These are phyloP conservation scores for Lasiodiplodia sp. DNA, from an alignment of 2,329 filamentous ascomycete genomes.

Conservation along the genomic window DNA sequence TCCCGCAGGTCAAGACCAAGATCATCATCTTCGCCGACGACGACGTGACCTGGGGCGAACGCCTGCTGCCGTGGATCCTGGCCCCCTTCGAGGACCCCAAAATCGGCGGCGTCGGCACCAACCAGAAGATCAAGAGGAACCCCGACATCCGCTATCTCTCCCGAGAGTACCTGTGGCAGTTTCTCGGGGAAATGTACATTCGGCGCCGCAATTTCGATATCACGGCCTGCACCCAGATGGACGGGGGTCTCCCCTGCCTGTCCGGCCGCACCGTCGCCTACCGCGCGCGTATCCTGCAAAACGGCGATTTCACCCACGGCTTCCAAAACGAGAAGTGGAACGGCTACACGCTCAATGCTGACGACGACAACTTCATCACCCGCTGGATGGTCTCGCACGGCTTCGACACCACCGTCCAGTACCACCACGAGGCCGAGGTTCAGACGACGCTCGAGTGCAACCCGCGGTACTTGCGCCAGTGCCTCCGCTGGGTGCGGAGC, in stretches of 20 bases:
- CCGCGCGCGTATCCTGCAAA: conserved; percentile 84
- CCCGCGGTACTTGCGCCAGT: conserved; percentile 89
- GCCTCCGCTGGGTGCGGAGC: conserved; percentile 92
- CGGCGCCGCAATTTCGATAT: conserved; percentile 96
- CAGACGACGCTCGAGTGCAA: conserved; percentile 93
- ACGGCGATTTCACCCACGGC: conserved; percentile 82
- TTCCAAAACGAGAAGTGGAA: conserved; percentile 93
- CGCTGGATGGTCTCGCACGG: conserved; percentile 91
- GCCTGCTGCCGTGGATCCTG: conserved; percentile 87
- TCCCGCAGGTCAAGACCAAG: conserved; percentile 80
- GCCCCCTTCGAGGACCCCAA: conserved; percentile 86
- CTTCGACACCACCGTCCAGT: conserved; percentile 96
- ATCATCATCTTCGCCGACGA: conserved; percentile 96
- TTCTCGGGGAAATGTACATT: conserved; percentile 89
- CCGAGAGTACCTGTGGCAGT: conserved; percentile 75
- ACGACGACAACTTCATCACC: conserved; percentile 98
- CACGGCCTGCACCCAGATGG: conserved; percentile 91
- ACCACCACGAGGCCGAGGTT: conserved; percentile 80
- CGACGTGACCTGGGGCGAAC: conserved; percentile 90
- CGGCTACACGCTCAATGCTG: conserved; percentile 85
- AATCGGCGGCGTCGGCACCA: conserved; percentile 91
- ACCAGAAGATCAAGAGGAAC: conserved; percentile 81
- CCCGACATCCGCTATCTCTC: conserved; percentile 47
- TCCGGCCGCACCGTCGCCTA: conserved; percentile 94
- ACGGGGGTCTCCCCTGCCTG: conserved; percentile 96